phyloP scores from a whole-genome alignment of 2,329 filamentous ascomycete genomes.

The Pseudogymnoascus sp. region DNA sequence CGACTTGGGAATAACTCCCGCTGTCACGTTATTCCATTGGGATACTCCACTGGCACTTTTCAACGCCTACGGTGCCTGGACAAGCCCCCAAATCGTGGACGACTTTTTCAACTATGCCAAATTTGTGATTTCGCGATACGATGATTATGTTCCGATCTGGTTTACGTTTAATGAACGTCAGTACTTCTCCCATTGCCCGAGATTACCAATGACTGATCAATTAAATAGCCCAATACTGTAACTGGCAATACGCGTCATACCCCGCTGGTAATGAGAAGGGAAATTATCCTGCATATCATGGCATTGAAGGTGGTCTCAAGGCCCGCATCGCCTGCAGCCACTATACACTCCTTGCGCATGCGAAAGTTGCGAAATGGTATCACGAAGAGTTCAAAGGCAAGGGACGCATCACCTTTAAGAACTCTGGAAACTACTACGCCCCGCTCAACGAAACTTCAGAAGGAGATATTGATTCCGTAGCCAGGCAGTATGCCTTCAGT shows the following conservation, averaged over 20 bases:
- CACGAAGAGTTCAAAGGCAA: slow-evolving; percentile 38
- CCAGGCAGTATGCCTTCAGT: slow-evolving; percentile 35
- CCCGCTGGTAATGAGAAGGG: slow-evolving; percentile 32
- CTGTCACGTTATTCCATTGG: slow-evolving; percentile 13
- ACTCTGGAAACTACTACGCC: slow-evolving; percentile 36
- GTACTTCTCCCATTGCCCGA: slow-evolving; percentile 15
- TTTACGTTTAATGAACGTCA: slow-evolving; percentile 35
- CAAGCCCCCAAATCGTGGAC: slow-evolving; percentile 27
- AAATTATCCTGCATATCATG: slow-evolving; percentile 39
- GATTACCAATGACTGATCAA: neutral
- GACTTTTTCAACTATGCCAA: slow-evolving; percentile 34
- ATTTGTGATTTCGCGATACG: slow-evolving; percentile 32
- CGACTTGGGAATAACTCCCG: slow-evolving; percentile 10
- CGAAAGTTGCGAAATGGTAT: slow-evolving; percentile 38
- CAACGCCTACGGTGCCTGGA: slow-evolving; percentile 32
- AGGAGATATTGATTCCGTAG: slow-evolving; percentile 31
- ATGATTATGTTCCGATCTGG: slow-evolving; percentile 34
- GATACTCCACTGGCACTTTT: slow-evolving; percentile 30
- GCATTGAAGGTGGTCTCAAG: slow-evolving; percentile 32
- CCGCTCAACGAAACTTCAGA: slow-evolving; percentile 29
- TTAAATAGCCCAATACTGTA: slow-evolving; percentile 35
- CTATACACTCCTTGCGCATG: slow-evolving; percentile 36
- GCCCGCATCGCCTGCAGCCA: slow-evolving; percentile 40
- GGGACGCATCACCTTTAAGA: slow-evolving; percentile 37
- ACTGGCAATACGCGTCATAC: slow-evolving; percentile 41